Percentiles rank a stretch among this genome's conserved stretches.
These are phyloP conservation scores for Leccinum arenicola DNA, from an alignment of 768 basidiomycete species.

Conservation along the genomic window DNA sequence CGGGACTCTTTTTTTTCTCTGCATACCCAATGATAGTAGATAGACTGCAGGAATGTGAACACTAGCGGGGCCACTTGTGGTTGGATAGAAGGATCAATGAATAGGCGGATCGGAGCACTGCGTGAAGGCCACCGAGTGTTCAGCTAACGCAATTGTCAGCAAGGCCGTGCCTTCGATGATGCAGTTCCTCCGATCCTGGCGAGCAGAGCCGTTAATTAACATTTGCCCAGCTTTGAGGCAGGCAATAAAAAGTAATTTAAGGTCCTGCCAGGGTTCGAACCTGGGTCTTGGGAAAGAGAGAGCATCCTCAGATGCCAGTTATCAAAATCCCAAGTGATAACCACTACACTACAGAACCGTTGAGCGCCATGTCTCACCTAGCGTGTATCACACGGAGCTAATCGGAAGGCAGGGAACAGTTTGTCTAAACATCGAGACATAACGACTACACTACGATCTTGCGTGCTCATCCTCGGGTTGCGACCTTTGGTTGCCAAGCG, in stretches of 20 bases:
- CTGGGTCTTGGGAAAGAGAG: conserved; percentile 21
- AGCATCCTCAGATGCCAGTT: not conserved
- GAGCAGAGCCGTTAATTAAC: too few species aligned
- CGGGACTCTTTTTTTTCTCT: not conserved
- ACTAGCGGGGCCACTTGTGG: not conserved
- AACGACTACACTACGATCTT: not conserved
- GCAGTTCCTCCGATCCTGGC: too few species aligned
- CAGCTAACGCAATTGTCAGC: too few species aligned
- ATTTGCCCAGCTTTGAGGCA: not conserved
- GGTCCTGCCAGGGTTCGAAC: conserved; percentile 28
- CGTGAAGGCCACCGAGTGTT: too few species aligned
- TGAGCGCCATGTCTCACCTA: too few species aligned
- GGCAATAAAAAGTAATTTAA: conserved; percentile 2
- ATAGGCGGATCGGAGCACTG: not conserved
- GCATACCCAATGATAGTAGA: not conserved
- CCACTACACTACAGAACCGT: conserved; percentile 28
- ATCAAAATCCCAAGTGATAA: conserved; percentile 29
- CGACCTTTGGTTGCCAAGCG: conserved; percentile 79
- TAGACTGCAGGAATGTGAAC: not conserved
- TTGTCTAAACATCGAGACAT: not conserved
- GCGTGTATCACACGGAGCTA: not conserved
- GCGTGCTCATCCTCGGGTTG: conserved; percentile 39
- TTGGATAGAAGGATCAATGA: not conserved
- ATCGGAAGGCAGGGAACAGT: not conserved
- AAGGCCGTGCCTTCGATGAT: too few species aligned